Evolutionary conservation across 106 monocot genomes (phyloP).

Genomic region (Posidonia australis): DNA sequence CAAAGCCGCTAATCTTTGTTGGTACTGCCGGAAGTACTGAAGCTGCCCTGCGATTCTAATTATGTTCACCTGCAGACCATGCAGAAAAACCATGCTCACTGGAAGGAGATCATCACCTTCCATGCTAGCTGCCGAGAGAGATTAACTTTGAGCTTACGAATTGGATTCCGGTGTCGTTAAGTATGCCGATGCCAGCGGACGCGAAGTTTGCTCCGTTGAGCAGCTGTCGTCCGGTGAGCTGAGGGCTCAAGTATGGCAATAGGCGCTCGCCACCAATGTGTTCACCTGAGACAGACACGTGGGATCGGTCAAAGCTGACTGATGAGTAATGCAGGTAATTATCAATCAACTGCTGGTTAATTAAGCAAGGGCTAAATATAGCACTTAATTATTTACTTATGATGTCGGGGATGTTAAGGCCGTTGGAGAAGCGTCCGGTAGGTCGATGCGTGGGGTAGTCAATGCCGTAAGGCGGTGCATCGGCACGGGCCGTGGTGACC

Average conservation of each 20-base stretch:
- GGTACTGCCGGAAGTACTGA: constrained; percentile 68
- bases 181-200: constrained; percentile 80
- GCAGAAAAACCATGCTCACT: background rate
- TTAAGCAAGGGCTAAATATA: background rate
- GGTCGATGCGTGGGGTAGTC: constrained; percentile 55
- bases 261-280: constrained; percentile 58
- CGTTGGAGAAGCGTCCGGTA: constrained; percentile 82
- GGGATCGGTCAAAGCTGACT: background rate
- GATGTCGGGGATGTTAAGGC: constrained; percentile 74
- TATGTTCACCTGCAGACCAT: constrained; percentile 48
- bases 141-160: constrained; percentile 37
- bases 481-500: constrained; percentile 67
- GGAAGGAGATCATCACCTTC: too few relatives aligned
- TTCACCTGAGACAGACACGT: constrained; percentile 36
- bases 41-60: constrained; percentile 58
- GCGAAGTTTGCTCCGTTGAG: constrained; percentile 88
- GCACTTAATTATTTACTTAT: constrained; percentile 34
- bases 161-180: constrained; percentile 90
- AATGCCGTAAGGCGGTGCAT: constrained; percentile 65
- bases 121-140: too few relatives aligned
- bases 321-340: background rate
- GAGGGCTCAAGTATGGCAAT: constrained; percentile 77
- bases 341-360: background rate
- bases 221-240: constrained; percentile 46
- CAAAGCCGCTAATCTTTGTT: constrained; percentile 43